phyloP scores from a whole-genome alignment of 2,329 filamentous ascomycete species.

The Colletotrichum higginsianum region DNA sequence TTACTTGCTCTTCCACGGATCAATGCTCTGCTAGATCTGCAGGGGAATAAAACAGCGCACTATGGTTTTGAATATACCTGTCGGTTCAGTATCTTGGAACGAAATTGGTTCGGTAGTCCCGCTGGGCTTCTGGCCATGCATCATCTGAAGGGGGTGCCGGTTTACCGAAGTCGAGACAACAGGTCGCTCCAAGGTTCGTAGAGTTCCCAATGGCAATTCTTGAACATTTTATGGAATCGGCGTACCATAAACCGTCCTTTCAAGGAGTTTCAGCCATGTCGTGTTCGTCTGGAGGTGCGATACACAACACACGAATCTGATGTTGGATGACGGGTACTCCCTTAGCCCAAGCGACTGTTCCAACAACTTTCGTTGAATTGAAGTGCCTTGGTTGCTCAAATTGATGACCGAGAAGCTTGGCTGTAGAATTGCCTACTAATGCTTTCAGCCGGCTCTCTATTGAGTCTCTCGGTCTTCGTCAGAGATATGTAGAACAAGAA shows the following conservation, averaged over 20 bases:
- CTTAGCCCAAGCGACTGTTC: slow-evolving; percentile 1
- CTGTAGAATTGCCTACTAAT: slow-evolving; percentile 1
- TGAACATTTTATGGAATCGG: not conserved
- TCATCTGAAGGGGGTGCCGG: slow-evolving; percentile 5
- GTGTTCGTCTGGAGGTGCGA: slow-evolving; percentile 8
- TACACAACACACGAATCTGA: slow-evolving; percentile 23
- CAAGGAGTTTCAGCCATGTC: slow-evolving; percentile 4
- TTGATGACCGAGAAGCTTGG: not conserved
- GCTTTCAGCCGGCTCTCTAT: not conserved
- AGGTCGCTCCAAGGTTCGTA: not conserved
- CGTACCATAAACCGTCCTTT: not conserved
- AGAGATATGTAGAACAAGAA: not conserved
- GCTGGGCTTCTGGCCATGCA: not conserved
- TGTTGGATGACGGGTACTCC: not conserved
- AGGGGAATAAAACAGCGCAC: not conserved
- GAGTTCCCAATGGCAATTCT: not conserved
- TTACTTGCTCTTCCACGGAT: not conserved
- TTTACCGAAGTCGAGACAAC: slow-evolving; percentile 9
- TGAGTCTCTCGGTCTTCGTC: not conserved
- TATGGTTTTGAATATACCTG: too few relatives aligned
- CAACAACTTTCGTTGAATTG: not conserved
- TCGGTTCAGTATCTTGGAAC: slow-evolving; percentile 1
- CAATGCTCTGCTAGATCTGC: not conserved
- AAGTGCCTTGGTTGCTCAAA: not conserved
- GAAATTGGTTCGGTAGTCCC: slow-evolving; percentile 9